Conservation (phyloP, 139 green algal species). For the Chara braunii region DNA sequence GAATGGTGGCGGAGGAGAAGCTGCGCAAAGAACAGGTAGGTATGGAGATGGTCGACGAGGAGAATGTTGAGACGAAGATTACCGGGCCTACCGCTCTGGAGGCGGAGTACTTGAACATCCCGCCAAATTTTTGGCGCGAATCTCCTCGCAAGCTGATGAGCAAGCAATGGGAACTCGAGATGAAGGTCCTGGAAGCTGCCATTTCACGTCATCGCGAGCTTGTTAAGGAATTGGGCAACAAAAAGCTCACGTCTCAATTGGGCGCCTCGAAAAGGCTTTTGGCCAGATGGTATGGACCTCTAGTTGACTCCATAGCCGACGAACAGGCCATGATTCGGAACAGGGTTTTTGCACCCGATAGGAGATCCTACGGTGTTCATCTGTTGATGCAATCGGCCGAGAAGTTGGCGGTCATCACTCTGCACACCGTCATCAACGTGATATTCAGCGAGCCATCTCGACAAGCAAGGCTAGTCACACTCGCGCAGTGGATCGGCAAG, state of each 20-base stretch:
- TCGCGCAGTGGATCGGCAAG: no score
- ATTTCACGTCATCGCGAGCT: background rate
- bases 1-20: no score
- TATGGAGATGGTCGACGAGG: no score
- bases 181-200: background rate
- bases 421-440: slow-evolving; percentile 1
- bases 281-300: slow-evolving; percentile 7
- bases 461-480: no score
- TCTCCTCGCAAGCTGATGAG: no score
- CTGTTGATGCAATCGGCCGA: background rate
- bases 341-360: no score
- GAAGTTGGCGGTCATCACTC: slow-evolving; percentile 2
- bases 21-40: no score
- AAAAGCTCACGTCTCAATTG: background rate
- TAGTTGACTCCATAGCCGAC: background rate
- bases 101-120: no score
- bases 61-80: no score
- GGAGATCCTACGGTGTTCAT: slow-evolving; percentile 1
- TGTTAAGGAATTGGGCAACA: background rate
- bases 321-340: background rate
- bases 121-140: no score
- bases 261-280: slow-evolving; percentile 6
- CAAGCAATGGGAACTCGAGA: slow-evolving; percentile 10
- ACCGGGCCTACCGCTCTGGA: no score
- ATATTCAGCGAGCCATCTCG: background rate